These are phyloP conservation scores for Mycena floridula DNA, from an alignment of 768 basidiomycete species.

Conservation along the genomic window DNA sequence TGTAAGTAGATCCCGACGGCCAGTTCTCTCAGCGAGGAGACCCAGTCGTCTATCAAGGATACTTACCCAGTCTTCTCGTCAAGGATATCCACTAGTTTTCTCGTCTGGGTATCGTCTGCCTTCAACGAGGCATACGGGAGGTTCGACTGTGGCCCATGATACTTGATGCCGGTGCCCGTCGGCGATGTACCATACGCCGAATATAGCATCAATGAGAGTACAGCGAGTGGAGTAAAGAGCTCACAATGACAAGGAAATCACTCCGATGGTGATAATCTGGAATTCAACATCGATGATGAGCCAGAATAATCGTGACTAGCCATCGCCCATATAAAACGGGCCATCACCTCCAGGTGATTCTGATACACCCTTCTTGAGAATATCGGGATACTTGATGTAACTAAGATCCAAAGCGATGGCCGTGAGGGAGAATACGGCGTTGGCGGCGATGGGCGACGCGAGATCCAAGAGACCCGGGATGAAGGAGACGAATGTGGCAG, in stretches of 20 bases:
- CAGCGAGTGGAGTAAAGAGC: slow-evolving; percentile 12
- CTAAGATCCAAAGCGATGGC: slow-evolving; percentile 45
- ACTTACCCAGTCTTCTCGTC: no score
- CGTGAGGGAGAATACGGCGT: slow-evolving; percentile 51
- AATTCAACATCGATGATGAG: not conserved
- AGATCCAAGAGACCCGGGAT: slow-evolving; percentile 44
- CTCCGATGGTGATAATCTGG: slow-evolving; percentile 47
- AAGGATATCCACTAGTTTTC: no score
- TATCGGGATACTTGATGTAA: slow-evolving; percentile 68
- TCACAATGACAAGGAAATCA: slow-evolving; percentile 45
- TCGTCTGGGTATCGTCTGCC: no score
- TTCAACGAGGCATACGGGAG: no score
- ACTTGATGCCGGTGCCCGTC: slow-evolving; percentile 49
- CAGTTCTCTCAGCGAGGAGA: no score
- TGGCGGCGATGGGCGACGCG: slow-evolving; percentile 43
- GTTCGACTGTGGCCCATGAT: slow-evolving; percentile 53
- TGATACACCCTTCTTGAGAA: slow-evolving; percentile 61
- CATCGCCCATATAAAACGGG: slow-evolving; percentile 80
- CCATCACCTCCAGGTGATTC: slow-evolving; percentile 74
- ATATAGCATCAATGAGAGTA: not conserved
- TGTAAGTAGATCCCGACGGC: no score
- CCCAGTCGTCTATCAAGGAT: no score
- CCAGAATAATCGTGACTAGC: slow-evolving; percentile 33
- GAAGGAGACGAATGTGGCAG: slow-evolving; percentile 35
- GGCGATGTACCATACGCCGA: slow-evolving; percentile 45